Base-by-base conservation (phyloP, 2,329 filamentous ascomycete genomes). In the Scytalidium sp. region DNA sequence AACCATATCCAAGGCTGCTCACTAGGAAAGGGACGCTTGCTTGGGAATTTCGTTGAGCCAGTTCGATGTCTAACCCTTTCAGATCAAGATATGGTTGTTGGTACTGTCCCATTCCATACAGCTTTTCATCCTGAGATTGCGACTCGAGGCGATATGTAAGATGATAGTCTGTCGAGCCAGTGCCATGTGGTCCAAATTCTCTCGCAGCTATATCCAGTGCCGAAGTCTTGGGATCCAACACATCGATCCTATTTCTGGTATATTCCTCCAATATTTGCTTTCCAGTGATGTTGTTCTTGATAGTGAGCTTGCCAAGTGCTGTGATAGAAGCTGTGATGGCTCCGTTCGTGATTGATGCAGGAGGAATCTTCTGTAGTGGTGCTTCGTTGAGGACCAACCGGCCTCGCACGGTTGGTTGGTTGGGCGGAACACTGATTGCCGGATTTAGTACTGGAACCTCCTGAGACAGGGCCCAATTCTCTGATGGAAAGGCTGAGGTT, bases 71-170 rank as follows among this genome's bases (percentile, higher is more conserved):
- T 1, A 70, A 60, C 0, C 83, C 82, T 55, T 84, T 85, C 43
- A 85, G 70, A 57, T 85, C 73, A 17, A 85, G 67, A 44, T 71
- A 74, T 0, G 79, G 78, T 56, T 85, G 81, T 58, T 85, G 82
- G 50, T 85, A 85, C 64, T 85, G 82, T 0, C 82, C 82, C 81
- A 85, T 85, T 23, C 82, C 83, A 56, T 75, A 85, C 21, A 85
- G 76, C 59, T 75, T 78, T 62, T 85, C 82, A 20, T 75, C 67
- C 0, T 67, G 64, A 46, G 76, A 63, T 50, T 78, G 60, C 3
- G 75, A 77, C 61, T 85, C 81, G 49, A 85, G 75, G 0, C 82
- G 72, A 55, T 75, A 70, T 1, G 79, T 84, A 13, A 84, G 65
- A 47, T 79, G 74, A 58, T 79, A 84, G 50, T 78, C 72, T 50